Percentiles rank a stretch among this genome's conserved stretches.
Evolutionary conservation across 139 green algal genomes (phyloP).

Genomic region (Chlamydomonas sphaeroides): DNA sequence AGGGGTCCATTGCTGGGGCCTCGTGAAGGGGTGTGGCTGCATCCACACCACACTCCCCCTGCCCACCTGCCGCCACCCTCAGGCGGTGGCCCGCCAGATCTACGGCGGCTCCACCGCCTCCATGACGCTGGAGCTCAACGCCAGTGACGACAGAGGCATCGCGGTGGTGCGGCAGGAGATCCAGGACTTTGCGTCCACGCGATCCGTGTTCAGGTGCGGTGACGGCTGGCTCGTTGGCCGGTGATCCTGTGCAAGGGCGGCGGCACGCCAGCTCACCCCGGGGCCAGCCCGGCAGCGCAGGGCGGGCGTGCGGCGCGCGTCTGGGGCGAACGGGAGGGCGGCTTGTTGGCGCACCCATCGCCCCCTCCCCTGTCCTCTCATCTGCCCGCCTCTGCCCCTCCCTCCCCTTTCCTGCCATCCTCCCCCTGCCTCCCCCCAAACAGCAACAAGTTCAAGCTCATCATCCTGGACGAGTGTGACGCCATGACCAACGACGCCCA

Average conservation of each 20-base stretch:
- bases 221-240: no score
- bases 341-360: no score
- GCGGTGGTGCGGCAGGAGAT: slow-evolving; percentile 94
- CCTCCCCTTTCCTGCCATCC: background rate
- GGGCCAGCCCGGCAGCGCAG: no score
- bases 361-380: no score
- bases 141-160: slow-evolving; percentile 96
- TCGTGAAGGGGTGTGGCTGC: no score
- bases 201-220: slow-evolving; percentile 87
- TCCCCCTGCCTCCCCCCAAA: slow-evolving; percentile 2
- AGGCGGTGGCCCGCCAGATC: slow-evolving; percentile 92
- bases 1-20: no score
- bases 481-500: slow-evolving; percentile 99
- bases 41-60: no score
- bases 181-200: slow-evolving; percentile 96
- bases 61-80: no score
- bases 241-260: no score
- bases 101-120: slow-evolving; percentile 81
- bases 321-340: no score
- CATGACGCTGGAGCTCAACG: slow-evolving; percentile 98
- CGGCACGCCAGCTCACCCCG: no score
- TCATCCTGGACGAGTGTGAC: slow-evolving; percentile 99
- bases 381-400: background rate
- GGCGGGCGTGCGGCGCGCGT: no score
- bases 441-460: slow-evolving; percentile 93